Percentiles rank a stretch among this genome's conserved stretches.
Conservation (phyloP, 495 filamentous ascomycete genomes). For the Neurospora sp. region DNA sequence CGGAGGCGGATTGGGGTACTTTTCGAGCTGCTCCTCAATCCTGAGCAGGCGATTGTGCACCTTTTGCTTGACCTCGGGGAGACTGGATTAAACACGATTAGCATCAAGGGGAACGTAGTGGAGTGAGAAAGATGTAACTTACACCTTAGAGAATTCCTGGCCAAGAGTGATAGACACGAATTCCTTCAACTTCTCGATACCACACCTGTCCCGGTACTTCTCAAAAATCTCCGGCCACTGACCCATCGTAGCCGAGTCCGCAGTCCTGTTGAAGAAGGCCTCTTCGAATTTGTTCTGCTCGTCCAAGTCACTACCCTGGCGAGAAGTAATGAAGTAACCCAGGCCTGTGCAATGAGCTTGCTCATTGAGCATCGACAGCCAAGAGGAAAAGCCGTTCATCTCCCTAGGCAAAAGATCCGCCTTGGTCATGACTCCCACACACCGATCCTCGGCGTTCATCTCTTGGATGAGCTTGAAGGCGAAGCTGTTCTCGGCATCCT, state of each 20-base stretch:
- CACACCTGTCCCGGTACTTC: constrained; percentile 43
- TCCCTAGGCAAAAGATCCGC: constrained; percentile 53
- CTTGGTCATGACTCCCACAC: constrained; percentile 72
- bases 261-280: constrained; percentile 42
- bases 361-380: constrained; percentile 49
- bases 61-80: constrained; percentile 50
- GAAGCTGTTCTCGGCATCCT: constrained; percentile 61
- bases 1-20: constrained; percentile 45
- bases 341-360: constrained; percentile 46
- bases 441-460: constrained; percentile 47
- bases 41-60: constrained; percentile 39
- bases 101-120: too few species aligned
- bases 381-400: constrained; percentile 35
- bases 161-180: constrained; percentile 46
- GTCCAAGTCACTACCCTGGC: constrained; percentile 35
- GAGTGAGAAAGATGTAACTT: constrained; percentile 3
- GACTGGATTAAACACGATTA: constrained; percentile 16
- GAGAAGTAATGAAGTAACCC: constrained; percentile 55
- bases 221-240: constrained; percentile 41
- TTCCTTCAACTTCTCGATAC: constrained; percentile 44
- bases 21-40: constrained; percentile 37
- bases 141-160: constrained; percentile 46
- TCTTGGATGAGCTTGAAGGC: constrained; percentile 52
- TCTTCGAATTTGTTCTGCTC: constrained; percentile 48
- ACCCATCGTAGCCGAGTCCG: constrained; percentile 9